phyloP scores from a whole-genome alignment of 805 yeast species.

The Sugiyamaella mastotermitis region DNA sequence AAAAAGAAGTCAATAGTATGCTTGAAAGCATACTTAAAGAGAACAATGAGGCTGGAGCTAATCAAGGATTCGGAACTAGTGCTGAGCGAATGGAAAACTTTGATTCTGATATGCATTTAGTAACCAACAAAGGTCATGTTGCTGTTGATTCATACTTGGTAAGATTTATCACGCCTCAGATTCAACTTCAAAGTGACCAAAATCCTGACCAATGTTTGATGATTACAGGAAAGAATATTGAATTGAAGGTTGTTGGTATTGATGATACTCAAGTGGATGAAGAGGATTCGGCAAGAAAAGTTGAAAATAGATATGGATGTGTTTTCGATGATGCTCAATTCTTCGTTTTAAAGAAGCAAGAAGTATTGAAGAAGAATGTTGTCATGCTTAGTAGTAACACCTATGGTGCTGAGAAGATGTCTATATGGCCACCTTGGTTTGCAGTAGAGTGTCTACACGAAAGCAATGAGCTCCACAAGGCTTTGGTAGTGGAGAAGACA shows the following conservation, averaged over 20 bases:
- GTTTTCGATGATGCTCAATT: conserved; percentile 65
- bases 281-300: conserved; percentile 39
- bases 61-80: conserved; percentile 5
- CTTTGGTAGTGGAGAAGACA: conserved; percentile 56
- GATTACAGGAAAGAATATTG: conserved; percentile 68
- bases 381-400: conserved; percentile 40
- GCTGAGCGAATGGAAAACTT: conserved; percentile 30
- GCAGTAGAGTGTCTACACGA: conserved; percentile 65
- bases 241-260: conserved; percentile 62
- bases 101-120: conserved; percentile 43
- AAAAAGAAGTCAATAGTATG: conserved; percentile 12
- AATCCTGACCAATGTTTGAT: conserved; percentile 55
- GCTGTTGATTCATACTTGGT: conserved; percentile 51
- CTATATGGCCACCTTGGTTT: conserved; percentile 85
- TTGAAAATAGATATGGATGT: conserved; percentile 67
- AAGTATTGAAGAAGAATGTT: conserved; percentile 36
- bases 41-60: conserved; percentile 1
- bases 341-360: conserved; percentile 55
- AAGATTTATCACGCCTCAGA: conserved; percentile 72
- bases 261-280: conserved; percentile 41
- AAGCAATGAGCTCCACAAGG: conserved; percentile 39
- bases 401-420: conserved; percentile 50
- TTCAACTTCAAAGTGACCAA: conserved; percentile 55
- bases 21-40: conserved; percentile 2
- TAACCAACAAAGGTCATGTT: conserved; percentile 29